Evolutionary conservation across 2,329 filamentous ascomycete species (phyloP), one percentile per base, ranked within the genome.

Genomic region (Elsinoe fawcettii): DNA sequence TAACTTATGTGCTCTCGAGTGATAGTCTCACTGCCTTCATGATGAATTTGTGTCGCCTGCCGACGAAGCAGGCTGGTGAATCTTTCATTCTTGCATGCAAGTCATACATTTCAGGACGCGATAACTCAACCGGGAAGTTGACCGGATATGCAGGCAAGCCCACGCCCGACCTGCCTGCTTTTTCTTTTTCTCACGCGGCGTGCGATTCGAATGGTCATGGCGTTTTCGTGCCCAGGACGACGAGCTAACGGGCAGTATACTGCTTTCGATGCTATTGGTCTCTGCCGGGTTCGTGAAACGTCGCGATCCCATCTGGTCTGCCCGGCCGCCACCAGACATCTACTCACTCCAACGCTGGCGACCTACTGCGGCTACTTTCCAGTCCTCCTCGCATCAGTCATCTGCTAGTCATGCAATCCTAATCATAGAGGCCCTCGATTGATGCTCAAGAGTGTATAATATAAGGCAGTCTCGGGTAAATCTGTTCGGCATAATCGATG

Each of bases 281-380:
- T 25, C 46, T 25, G 46, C 46, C 30, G 34, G 25, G 46, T 51
- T 51, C 46, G 14, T 20, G 12, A 30, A 51, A 51, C 46, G 46
- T 32, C 30, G 16, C 23, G 6, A 51, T 23, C n/a, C 14, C 27
- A 51, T 51, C 46, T 51, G 25, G 46, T 25, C 27, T 32, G 46
- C 16, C 41, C 22, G 41, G 34, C 9, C 12, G 25, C 25, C 25
- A 34, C 12, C 30, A 18, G 14, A 18, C 16, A 11, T 12, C 16
- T 20, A n/a, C 16, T 9, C 18, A 8, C 16, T 20, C 43, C 32
- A 32, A 14, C 34, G 46, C 23, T 12, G 25, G 20, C 25, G 9
- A 18, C 27, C n/a, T 51, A 16, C 41, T 46, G 41, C 41, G 20
- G 46, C 46, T 18, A 8, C 16, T 14, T 18, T 18, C 14, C n/a